Base-by-base conservation (phyloP, 306 rosid species). In the Rubus parviflorus region DNA sequence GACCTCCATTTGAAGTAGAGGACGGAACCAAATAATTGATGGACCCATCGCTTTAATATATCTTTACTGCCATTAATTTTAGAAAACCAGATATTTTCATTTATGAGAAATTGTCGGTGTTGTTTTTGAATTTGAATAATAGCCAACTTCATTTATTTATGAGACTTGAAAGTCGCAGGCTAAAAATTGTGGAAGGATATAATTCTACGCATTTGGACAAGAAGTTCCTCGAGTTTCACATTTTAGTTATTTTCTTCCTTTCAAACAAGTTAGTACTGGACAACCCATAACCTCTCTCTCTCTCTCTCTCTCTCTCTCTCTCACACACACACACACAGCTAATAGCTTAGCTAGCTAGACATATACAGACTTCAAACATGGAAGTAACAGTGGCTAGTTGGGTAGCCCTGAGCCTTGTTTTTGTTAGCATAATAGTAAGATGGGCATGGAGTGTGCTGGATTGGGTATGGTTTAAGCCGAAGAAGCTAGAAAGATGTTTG, bases 391-490 rank as follows among this genome's bases (percentile, higher is more conserved):
- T 42, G 6, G 73, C 13, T 5, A 9, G 7, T 6, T 23, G 41
- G 0, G 10, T 58, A 0, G 57, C 48, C 4, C 23, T 72, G 30
- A 38, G 20, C 52, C 65, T 71, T 25, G 35, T 51, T 25, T 53
- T 62, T 1, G 13, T 48, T 2, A 11, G 70, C 25, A 30, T 71
- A 70, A 5, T 48, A 17, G 23, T 23, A 1, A 10, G 17, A 60
- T 81, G 79, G 78, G 62, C 57, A 77, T 87, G 93, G 94, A 81
- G 52, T 54, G 37, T 74, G 51, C 35, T 87, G 54, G 75, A 81
- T 14, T 80, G 85, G 92, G 40, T 87, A 7, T 89, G 97, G 92
- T 13, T 91, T n/a, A 84, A 57, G 45, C 96, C 96, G 0, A 91
- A 84, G 77, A 81, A 63, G 52, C 64, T 89, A 1, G 97, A 91